These are phyloP conservation scores for Gliomastix tumulicola DNA, from an alignment of 2,329 filamentous ascomycete species.

Conservation along the genomic window DNA sequence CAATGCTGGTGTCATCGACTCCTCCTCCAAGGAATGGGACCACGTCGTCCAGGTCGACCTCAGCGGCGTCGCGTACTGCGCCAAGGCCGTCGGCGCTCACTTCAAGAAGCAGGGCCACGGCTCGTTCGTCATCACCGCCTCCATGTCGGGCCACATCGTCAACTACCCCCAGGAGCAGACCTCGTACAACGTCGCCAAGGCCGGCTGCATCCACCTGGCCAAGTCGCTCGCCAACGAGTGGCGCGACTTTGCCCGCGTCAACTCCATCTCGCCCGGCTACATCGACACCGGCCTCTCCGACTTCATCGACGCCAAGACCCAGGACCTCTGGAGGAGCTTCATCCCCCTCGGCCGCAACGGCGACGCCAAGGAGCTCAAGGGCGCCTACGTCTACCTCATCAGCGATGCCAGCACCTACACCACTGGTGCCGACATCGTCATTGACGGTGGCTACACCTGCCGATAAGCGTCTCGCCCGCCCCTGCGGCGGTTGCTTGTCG, in stretches of 20 bases:
- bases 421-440: constrained; percentile 59
- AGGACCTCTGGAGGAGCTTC: constrained; percentile 62
- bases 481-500: too few relatives aligned
- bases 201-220: constrained; percentile 35
- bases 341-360: constrained; percentile 64
- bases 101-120: constrained; percentile 53
- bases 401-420: constrained; percentile 66
- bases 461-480: too few relatives aligned
- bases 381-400: constrained; percentile 64
- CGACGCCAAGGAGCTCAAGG: constrained; percentile 59
- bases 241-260: constrained; percentile 54
- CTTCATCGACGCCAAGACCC: constrained; percentile 52
- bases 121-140: constrained; percentile 57
- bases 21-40: constrained; percentile 58
- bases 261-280: constrained; percentile 56
- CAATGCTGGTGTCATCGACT: constrained; percentile 59
- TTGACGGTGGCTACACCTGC: constrained; percentile 55
- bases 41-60: constrained; percentile 48
- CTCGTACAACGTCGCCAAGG: constrained; percentile 54
- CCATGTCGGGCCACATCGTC: constrained; percentile 59
- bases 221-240: constrained; percentile 48
- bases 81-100: constrained; percentile 49
- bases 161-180: constrained; percentile 59
- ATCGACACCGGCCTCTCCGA: constrained; percentile 56
- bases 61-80: constrained; percentile 61